These are phyloP conservation scores for Phialophora tarda DNA, from an alignment of 2,329 filamentous ascomycete genomes.

Conservation along the genomic window DNA sequence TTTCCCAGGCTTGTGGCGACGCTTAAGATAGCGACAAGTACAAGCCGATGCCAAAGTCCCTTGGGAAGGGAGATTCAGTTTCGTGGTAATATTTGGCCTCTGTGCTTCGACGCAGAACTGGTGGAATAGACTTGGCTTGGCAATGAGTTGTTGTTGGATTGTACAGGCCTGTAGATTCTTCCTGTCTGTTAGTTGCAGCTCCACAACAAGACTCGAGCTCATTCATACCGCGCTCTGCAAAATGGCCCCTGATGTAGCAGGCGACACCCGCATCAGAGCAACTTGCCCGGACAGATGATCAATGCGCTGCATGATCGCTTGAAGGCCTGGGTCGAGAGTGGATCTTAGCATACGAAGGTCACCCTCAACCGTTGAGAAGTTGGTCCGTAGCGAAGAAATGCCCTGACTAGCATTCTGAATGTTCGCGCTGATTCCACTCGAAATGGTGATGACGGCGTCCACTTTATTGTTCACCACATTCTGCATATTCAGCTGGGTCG, in stretches of 20 bases:
- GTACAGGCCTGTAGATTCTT: neutral
- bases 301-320: neutral
- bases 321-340: constrained; percentile 1
- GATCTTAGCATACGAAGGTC: constrained; percentile 6
- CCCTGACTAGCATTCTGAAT: constrained; percentile 3
- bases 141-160: constrained; percentile 14
- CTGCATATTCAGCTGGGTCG: neutral
- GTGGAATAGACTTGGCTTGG: constrained; percentile 12
- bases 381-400: neutral
- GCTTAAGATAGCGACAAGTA: neutral
- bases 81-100: neutral
- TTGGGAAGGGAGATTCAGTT: neutral
- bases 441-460: constrained; percentile 9
- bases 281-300: neutral
- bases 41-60: neutral
- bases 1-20: neutral
- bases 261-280: neutral
- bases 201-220: neutral
- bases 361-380: neutral
- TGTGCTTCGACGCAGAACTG: constrained; percentile 7
- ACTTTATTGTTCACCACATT: constrained; percentile 8
- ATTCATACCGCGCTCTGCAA: neutral
- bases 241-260: neutral
- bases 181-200: neutral
- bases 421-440: neutral